Conservation (phyloP, 306 rosid genomes). For the Astragalus glycyphyllos region DNA sequence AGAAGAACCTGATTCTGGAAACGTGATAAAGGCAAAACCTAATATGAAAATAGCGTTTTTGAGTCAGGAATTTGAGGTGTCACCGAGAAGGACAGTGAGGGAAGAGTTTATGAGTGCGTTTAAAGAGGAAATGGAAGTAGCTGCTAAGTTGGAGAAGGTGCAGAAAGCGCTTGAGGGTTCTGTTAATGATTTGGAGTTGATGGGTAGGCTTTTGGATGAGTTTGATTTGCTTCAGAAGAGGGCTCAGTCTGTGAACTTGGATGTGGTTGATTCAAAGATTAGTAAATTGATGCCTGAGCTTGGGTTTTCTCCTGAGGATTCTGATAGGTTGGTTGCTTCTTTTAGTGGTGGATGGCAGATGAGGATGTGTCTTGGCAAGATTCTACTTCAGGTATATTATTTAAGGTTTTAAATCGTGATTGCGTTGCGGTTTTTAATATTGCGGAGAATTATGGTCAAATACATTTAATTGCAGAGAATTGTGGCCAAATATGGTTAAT, state of each 20-base stretch:
- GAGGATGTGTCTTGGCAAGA: slow-evolving; percentile 99
- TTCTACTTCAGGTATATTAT: slow-evolving; percentile 78
- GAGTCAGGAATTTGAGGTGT: slow-evolving; percentile 95
- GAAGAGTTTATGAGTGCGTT: slow-evolving; percentile 92
- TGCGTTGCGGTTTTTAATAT: too few relatives aligned
- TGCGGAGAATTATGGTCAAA: too few relatives aligned
- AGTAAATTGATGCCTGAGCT: slow-evolving; percentile 91
- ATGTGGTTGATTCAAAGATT: slow-evolving; percentile 77
- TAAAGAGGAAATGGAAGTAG: slow-evolving; percentile 90
- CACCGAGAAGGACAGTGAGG: slow-evolving; percentile 79
- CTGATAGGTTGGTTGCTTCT: slow-evolving; percentile 90
- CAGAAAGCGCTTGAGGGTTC: slow-evolving; percentile 89
- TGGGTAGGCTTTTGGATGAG: slow-evolving; percentile 97
- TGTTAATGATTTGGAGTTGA: slow-evolving; percentile 80
- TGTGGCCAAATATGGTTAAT: too few relatives aligned
- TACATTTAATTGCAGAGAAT: too few relatives aligned
- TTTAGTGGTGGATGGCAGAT: slow-evolving; percentile 99
- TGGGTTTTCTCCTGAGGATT: slow-evolving; percentile 82
- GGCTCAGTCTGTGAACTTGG: slow-evolving; percentile 76
- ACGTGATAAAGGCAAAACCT: slow-evolving; percentile 70
- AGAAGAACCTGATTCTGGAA: slow-evolving; percentile 88
- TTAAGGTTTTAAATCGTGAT: too few relatives aligned
- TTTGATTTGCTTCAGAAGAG: slow-evolving; percentile 83
- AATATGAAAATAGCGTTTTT: slow-evolving; percentile 90
- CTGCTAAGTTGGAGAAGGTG: slow-evolving; percentile 77